A percentile compares a stretch with the other conserved stretches of the same genome.
Conservation (phyloP, 495 filamentous ascomycete genomes). For the Saxispiralis lemnorum region DNA sequence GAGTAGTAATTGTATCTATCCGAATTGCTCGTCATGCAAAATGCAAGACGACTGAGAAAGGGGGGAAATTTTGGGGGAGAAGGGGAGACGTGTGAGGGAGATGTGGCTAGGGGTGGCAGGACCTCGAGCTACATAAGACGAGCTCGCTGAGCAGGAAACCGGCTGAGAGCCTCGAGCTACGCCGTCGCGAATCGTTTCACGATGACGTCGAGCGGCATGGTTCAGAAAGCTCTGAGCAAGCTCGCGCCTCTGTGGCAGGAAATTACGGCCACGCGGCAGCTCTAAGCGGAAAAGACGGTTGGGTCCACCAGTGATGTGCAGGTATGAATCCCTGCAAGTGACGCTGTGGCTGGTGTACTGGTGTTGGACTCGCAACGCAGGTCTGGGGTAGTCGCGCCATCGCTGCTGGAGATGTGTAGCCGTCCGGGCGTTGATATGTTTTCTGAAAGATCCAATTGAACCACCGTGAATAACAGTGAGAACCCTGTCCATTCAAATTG, state of each 20-base stretch:
- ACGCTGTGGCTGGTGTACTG: conserved; percentile 3
- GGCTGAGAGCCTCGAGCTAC: neutral
- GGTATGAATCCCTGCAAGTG: neutral
- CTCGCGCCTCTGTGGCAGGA: conserved; percentile 14
- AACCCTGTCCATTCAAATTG: too few species aligned
- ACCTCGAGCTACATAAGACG: conserved; percentile 2
- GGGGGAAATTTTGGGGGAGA: neutral
- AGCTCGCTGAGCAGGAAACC: neutral
- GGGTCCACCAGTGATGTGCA: neutral
- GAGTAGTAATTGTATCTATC: conserved; percentile 35
- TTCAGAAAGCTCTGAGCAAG: conserved; percentile 1
- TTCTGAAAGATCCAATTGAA: too few species aligned
- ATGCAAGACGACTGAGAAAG: conserved; percentile 3
- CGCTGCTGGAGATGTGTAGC: too few species aligned
- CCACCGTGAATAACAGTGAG: too few species aligned
- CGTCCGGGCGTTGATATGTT: too few species aligned
- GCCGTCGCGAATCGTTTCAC: conserved; percentile 2
- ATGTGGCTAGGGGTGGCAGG: conserved; percentile 6
- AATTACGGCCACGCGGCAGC: conserved; percentile 5
- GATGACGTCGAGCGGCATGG: conserved; percentile 5
- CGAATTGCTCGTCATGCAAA: conserved; percentile 31
- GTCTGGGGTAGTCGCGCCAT: too few species aligned
- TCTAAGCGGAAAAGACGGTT: conserved; percentile 3
- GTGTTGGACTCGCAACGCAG: too few species aligned
- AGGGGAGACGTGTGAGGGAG: conserved; percentile 3